Percentiles rank a stretch among this genome's conserved stretches.
These are phyloP conservation scores for Ustilago nuda DNA, from an alignment of 1,284 basidiomycete species.

Conservation along the genomic window DNA sequence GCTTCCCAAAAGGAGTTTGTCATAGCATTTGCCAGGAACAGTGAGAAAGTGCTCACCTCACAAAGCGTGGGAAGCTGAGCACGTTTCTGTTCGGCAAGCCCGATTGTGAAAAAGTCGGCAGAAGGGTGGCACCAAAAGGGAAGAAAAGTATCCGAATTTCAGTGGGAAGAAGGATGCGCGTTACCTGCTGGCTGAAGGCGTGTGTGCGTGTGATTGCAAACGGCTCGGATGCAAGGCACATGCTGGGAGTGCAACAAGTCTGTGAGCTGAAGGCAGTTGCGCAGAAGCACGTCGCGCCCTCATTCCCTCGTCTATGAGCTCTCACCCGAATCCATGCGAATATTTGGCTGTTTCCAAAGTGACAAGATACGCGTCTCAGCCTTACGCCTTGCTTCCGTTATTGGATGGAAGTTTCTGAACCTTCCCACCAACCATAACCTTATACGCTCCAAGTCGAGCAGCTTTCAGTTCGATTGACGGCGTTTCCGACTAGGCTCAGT, in stretches of 20 bases:
- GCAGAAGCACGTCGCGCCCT: conserved; percentile 20
- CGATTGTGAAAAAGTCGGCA: not conserved
- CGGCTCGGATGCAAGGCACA: conserved; percentile 5
- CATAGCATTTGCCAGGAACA: no score
- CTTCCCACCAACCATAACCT: conserved; percentile 6
- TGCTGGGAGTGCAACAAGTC: not conserved
- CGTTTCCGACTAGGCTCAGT: conserved; percentile 4
- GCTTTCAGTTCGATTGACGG: not conserved
- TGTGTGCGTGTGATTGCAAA: conserved; percentile 19
- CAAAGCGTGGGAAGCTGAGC: not conserved
- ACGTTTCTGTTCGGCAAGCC: conserved; percentile 4
- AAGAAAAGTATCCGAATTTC: not conserved
- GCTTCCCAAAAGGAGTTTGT: no score
- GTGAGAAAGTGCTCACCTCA: no score
- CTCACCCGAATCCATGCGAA: conserved; percentile 14
- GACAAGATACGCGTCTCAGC: not conserved
- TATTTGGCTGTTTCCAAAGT: conserved; percentile 2
- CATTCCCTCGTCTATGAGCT: conserved; percentile 8
- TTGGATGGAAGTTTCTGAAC: conserved; percentile 5
- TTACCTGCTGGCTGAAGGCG: conserved; percentile 5
- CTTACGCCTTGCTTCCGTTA: not conserved
- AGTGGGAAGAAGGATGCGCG: conserved; percentile 13
- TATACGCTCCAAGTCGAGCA: conserved; percentile 3
- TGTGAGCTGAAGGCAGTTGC: conserved; percentile 1
- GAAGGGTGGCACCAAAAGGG: conserved; percentile 6